Base-by-base conservation (phyloP, 768 basidiomycete genomes). In the Hirschioporus abietinus region DNA sequence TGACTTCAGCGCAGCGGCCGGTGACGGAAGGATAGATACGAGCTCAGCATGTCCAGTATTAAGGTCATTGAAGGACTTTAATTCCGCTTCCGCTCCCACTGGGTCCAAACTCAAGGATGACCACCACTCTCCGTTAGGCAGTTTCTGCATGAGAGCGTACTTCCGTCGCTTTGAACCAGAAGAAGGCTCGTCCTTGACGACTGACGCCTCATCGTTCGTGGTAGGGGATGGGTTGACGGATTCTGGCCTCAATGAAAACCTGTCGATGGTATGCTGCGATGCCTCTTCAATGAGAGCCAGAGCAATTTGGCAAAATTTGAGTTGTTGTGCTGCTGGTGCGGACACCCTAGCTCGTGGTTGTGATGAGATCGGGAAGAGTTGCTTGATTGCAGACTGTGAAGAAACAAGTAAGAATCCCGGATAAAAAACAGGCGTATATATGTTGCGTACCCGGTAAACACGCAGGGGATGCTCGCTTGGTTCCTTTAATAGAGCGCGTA, bases 91-190 rank as follows among this genome's bases (percentile, higher is more conserved):
- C 34, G 78, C 66, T 63, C 70, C 78, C 35, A 73, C 79, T 65
- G 72, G 74, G 65, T 75, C 81, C 24, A 86, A 81, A 72, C 81
- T 84, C 65, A 88, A 82, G 27, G 92, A 92, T 18, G 91, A 83
- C 88, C 91, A 95, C 80, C 87, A 92, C 67, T 89, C 88, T 52
- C 88, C 91, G 1, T 81, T 83, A 0, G 93, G 91, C 7, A 95
- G 80, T 67, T 87, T 88, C 71, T 95, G 92, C 70, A 93, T 82
- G 60, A 95, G 84, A 2, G 93, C 92, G 76, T 89, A 93, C 72
- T 82, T 85, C 64, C 82, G 85, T 60, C 76, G 78, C 64, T 68
- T 71, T 60, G 34, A 64, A 26, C 63, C 66, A 35, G 66, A 52
- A 8, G 67, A 64, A 10, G 71, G 60, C 12, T 76, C 68, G 23